Evolutionary conservation across 352 stramenopile species (phyloP).

Genomic region (Globisporangium cederbergense): DNA sequence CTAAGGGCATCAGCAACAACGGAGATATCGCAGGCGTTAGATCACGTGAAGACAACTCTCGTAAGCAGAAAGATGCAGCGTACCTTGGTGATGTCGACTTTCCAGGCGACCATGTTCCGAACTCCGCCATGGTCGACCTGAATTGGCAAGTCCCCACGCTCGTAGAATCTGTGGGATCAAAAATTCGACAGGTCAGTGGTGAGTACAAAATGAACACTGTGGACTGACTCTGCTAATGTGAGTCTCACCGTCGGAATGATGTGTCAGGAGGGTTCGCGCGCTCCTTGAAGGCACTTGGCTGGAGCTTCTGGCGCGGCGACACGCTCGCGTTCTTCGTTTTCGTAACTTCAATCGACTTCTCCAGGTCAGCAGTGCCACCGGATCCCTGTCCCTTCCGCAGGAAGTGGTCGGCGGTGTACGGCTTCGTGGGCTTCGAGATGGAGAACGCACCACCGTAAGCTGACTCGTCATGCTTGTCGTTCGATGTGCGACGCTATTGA

Average conservation of each 20-base stretch:
- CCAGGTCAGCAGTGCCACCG: conserved; percentile 77
- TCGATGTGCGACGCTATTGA: conserved; percentile 57
- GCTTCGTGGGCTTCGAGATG: conserved; percentile 83
- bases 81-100: conserved; percentile 93
- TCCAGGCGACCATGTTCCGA: conserved; percentile 96
- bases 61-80: neutral
- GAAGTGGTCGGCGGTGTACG: conserved; percentile 86
- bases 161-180: conserved; percentile 71
- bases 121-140: conserved; percentile 96
- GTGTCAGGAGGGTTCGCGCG: conserved; percentile 92
- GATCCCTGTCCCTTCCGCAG: conserved; percentile 88
- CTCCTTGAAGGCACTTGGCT: conserved; percentile 88
- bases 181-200: neutral
- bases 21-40: neutral
- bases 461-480: conserved; percentile 66
- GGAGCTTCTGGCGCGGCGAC: conserved; percentile 49
- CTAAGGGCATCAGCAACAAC: conserved; percentile 25
- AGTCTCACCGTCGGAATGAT: conserved; percentile 60
- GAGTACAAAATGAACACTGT: neutral
- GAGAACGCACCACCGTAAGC: conserved; percentile 86
- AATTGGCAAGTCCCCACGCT: conserved; percentile 94
- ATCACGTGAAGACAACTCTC: neutral
- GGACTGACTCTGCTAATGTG: neutral
- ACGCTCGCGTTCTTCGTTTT: conserved; percentile 33
- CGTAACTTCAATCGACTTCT: conserved; percentile 42